Evolutionary conservation across 1,139 yeast species (phyloP).

Genomic region (Blastobotrys elegans): DNA sequence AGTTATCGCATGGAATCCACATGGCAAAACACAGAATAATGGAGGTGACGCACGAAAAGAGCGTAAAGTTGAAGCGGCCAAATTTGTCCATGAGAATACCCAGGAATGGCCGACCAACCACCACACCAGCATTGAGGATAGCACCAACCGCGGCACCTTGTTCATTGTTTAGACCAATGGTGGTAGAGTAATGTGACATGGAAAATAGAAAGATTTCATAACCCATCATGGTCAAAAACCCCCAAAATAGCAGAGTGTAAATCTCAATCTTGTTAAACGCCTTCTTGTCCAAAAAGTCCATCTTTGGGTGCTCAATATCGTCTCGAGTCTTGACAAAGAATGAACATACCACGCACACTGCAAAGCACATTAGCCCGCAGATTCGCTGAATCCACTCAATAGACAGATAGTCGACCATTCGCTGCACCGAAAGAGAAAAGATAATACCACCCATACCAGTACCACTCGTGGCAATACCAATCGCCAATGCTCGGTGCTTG

Average conservation of each 20-base stretch:
- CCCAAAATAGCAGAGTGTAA: conserved; percentile 48
- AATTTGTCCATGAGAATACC: conserved; percentile 47
- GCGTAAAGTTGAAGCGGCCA: conserved; percentile 52
- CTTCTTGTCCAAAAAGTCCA: conserved; percentile 22
- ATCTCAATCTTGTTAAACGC: conserved; percentile 36
- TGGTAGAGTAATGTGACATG: conserved; percentile 54
- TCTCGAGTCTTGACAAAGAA: conserved; percentile 46
- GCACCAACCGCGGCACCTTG: conserved; percentile 59
- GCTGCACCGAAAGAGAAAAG: conserved; percentile 39
- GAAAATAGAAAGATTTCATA: conserved; percentile 60
- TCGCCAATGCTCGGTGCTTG: conserved; percentile 51
- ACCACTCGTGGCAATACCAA: conserved; percentile 38
- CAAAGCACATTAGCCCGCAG: conserved; percentile 44
- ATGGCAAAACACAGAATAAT: conserved; percentile 37
- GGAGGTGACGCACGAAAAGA: conserved; percentile 38
- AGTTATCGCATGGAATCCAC: conserved; percentile 47
- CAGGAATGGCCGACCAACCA: conserved; percentile 45
- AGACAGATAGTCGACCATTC: conserved; percentile 44
- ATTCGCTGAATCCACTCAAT: conserved; percentile 66
- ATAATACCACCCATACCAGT: conserved; percentile 35
- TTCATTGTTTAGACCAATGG: conserved; percentile 49
- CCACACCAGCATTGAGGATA: conserved; percentile 44
- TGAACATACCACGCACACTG: conserved; percentile 35
- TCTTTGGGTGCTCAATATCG: conserved; percentile 32
- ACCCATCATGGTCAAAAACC: conserved; percentile 48